These are phyloP conservation scores for Annulohypoxylon moriforme DNA, from an alignment of 495 filamentous ascomycete genomes.

Conservation along the genomic window DNA sequence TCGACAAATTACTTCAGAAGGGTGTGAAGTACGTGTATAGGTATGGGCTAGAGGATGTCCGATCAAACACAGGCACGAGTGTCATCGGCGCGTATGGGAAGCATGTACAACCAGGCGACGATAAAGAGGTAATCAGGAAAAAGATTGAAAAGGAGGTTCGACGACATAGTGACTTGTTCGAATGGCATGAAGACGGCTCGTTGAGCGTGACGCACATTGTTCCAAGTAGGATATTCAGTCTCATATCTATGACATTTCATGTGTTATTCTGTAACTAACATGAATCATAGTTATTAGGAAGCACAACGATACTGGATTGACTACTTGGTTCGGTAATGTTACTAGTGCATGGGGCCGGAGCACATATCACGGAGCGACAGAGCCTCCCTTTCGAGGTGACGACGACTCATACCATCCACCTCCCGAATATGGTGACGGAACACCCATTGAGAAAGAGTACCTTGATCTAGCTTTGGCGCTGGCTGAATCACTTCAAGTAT, in stretches of 20 bases:
- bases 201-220: conserved; percentile 46
- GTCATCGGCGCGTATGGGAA: conserved; percentile 9
- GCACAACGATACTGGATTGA: conserved; percentile 34
- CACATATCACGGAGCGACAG: conserved; percentile 41
- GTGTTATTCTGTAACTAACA: not conserved
- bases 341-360: conserved; percentile 42
- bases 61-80: conserved; percentile 38
- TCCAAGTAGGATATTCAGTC: conserved; percentile 28
- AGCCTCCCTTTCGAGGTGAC: conserved; percentile 40
- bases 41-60: conserved; percentile 40
- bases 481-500: conserved; percentile 42
- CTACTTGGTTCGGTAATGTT: conserved; percentile 47
- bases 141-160: conserved; percentile 12
- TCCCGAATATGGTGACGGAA: conserved; percentile 43
- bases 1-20: conserved; percentile 35
- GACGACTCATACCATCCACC: conserved; percentile 46
- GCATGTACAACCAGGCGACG: not conserved
- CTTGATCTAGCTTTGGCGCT: conserved; percentile 41
- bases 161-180: conserved; percentile 17
- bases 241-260: not conserved
- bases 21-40: conserved; percentile 45
- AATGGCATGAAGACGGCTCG: conserved; percentile 45
- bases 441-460: conserved; percentile 41
- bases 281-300: conserved; percentile 37
- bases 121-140: not conserved